Percentiles rank a stretch among this genome's conserved stretches.
Conservation (phyloP, 2,329 filamentous ascomycete genomes). For the Macrophomina tecta region DNA sequence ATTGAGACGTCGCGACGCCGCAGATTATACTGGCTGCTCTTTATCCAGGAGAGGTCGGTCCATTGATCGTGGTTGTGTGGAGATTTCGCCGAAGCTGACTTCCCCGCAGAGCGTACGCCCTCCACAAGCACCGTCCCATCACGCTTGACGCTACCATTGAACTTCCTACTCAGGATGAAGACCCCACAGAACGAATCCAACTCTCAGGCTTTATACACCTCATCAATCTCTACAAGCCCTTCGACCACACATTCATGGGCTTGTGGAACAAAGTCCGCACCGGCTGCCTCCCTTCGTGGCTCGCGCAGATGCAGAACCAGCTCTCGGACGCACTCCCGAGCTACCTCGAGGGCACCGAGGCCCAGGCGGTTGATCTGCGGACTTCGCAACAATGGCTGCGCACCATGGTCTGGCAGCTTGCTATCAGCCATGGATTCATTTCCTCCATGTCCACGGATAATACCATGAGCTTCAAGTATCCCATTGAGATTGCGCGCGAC, state of each 20-base stretch:
- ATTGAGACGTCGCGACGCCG: slow-evolving; percentile 61
- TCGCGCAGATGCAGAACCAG: slow-evolving; percentile 56
- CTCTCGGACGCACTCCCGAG: slow-evolving; percentile 60
- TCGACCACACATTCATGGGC: slow-evolving; percentile 68
- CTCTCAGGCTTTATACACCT: slow-evolving; percentile 66
- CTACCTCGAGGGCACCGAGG: slow-evolving; percentile 66
- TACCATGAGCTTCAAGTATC: slow-evolving; percentile 67
- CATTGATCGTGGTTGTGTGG: slow-evolving; percentile 17
- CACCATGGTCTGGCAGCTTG: slow-evolving; percentile 75
- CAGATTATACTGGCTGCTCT: slow-evolving; percentile 67
- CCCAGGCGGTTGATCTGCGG: slow-evolving; percentile 71
- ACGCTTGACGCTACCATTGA: slow-evolving; percentile 66
- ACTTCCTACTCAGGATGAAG: slow-evolving; percentile 56
- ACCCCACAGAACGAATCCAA: slow-evolving; percentile 61
- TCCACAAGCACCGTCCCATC: slow-evolving; percentile 68
- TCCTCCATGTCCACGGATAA: slow-evolving; percentile 64
- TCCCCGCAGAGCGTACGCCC: slow-evolving; percentile 63
- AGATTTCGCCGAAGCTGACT: slow-evolving; percentile 28
- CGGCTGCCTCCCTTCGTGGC: slow-evolving; percentile 54
- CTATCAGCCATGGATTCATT: slow-evolving; percentile 69
- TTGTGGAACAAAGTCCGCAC: slow-evolving; percentile 66
- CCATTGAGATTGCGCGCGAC: slow-evolving; percentile 66
- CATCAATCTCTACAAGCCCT: slow-evolving; percentile 65
- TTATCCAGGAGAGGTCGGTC: slow-evolving; percentile 64
- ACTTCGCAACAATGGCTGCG: slow-evolving; percentile 75